These are phyloP conservation scores for Pseudozyma thailandica DNA, from an alignment of 1,284 basidiomycete genomes.

Conservation along the genomic window DNA sequence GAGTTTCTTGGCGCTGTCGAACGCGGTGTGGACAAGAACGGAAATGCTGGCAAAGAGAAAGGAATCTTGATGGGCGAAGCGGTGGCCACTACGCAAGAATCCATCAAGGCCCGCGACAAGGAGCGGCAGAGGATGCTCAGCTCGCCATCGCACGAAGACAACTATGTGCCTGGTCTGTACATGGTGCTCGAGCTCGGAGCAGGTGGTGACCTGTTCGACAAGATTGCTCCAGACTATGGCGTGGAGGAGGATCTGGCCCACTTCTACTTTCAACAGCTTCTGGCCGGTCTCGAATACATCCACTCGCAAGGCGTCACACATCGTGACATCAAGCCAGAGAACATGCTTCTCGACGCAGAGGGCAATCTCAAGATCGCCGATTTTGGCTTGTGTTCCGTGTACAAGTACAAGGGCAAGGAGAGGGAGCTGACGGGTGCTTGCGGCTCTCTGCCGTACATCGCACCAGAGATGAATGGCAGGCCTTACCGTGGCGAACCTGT, in stretches of 20 bases:
- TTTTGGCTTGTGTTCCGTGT: constrained; percentile 93
- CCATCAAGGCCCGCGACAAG: constrained; percentile 68
- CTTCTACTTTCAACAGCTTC: constrained; percentile 89
- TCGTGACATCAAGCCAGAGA: constrained; percentile 71
- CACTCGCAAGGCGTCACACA: constrained; percentile 75
- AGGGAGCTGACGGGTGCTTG: constrained; percentile 72
- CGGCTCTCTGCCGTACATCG: constrained; percentile 93
- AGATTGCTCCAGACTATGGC: constrained; percentile 89
- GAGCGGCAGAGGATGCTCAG: constrained; percentile 42
- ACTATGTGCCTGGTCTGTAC: constrained; percentile 75
- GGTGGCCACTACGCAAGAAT: constrained; percentile 71
- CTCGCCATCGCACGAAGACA: constrained; percentile 47
- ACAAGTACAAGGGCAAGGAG: constrained; percentile 85
- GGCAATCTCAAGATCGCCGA: constrained; percentile 86
- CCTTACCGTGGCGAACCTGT: constrained; percentile 90
- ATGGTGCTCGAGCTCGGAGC: constrained; percentile 91
- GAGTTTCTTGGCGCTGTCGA: constrained; percentile 79
- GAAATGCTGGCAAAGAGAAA: constrained; percentile 41
- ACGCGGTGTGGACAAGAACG: constrained; percentile 42
- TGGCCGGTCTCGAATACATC: constrained; percentile 79
- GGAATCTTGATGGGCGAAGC: constrained; percentile 52
- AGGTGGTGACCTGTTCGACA: constrained; percentile 96
- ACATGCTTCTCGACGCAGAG: constrained; percentile 72
- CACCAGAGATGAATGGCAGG: constrained; percentile 76
- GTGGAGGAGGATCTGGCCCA: constrained; percentile 88